phyloP scores from a whole-genome alignment of 2,329 filamentous ascomycete species.

The Didymella pomorum region DNA sequence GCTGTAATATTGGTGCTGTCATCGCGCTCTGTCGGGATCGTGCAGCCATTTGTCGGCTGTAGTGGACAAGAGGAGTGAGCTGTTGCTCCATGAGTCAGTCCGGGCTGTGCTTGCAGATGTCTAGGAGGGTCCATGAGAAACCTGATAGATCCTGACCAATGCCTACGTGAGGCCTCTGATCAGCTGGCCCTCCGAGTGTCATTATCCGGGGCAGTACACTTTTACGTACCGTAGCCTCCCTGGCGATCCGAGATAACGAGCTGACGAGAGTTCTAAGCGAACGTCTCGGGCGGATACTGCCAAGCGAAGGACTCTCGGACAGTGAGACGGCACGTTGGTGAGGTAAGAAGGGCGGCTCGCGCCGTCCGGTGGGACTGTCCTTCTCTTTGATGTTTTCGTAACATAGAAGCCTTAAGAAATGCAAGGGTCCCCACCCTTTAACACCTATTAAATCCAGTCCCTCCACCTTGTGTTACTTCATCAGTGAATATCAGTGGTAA shows the following conservation, averaged over 20 bases:
- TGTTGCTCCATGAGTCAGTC: not conserved
- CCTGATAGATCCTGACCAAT: conserved; percentile 2
- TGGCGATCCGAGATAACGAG: not conserved
- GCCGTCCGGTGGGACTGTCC: conserved; percentile 24
- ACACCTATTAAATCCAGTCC: conserved; percentile 1
- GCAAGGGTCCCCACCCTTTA: not conserved
- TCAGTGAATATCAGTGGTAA: conserved; percentile 17
- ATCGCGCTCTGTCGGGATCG: not conserved
- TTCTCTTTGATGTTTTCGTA: conserved; percentile 9
- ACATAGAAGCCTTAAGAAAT: conserved; percentile 1
- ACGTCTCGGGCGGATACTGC: conserved; percentile 1
- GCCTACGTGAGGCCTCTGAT: conserved; percentile 2
- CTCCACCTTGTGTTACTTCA: not conserved
- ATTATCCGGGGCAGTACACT: not conserved
- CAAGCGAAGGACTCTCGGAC: conserved; percentile 18
- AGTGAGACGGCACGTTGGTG: conserved; percentile 17
- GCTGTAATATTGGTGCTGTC: not conserved
- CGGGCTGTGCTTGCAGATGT: not conserved
- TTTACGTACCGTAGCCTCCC: not conserved
- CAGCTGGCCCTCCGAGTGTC: not conserved
- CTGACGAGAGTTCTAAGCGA: not conserved
- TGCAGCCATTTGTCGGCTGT: too few relatives aligned
- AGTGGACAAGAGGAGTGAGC: not conserved
- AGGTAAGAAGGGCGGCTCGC: conserved; percentile 22
- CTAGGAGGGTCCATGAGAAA: conserved; percentile 2